Percentiles rank a stretch among this genome's conserved stretches.
These are phyloP conservation scores for Tephrocybe sp. DNA, from an alignment of 768 basidiomycete genomes.

Conservation along the genomic window DNA sequence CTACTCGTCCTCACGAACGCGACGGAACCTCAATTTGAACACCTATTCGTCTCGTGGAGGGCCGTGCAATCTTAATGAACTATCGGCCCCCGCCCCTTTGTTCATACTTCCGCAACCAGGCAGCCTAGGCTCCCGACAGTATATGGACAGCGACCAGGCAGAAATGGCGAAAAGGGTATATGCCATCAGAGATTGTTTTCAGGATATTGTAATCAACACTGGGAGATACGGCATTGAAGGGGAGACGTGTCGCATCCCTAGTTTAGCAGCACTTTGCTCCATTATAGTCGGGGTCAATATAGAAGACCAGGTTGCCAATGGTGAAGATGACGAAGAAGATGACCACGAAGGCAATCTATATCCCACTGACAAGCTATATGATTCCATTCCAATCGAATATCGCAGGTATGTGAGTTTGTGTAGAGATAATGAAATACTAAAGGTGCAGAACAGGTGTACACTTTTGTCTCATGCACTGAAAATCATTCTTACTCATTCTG, in stretches of 20 bases:
- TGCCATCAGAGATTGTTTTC: conserved; percentile 57
- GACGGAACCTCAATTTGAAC: not conserved
- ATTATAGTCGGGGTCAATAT: conserved; percentile 47
- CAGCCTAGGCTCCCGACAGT: conserved; percentile 29
- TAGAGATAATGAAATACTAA: not conserved
- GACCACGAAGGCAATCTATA: conserved; percentile 23
- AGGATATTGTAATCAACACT: conserved; percentile 45
- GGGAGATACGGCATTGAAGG: not conserved
- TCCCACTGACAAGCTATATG: conserved; percentile 45
- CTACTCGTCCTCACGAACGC: conserved; percentile 5
- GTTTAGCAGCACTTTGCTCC: conserved; percentile 48
- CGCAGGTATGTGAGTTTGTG: conserved; percentile 39
- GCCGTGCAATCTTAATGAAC: not conserved
- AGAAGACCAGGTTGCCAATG: conserved; percentile 25
- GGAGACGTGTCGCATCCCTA: conserved; percentile 21
- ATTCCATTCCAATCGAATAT: conserved; percentile 49
- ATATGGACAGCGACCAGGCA: conserved; percentile 30
- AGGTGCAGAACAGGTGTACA: conserved; percentile 35
- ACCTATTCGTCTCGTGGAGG: conserved; percentile 4
- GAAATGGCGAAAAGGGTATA: conserved; percentile 48
- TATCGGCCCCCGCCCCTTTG: conserved; percentile 31
- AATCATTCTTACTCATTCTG: conserved; percentile 44
- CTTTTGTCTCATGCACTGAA: conserved; percentile 54
- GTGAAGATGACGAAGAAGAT: conserved; percentile 15
- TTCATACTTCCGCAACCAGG: conserved; percentile 37